Conservation (phyloP, 148 eudicot genomes). For the Vaccinium vitisidaea region DNA sequence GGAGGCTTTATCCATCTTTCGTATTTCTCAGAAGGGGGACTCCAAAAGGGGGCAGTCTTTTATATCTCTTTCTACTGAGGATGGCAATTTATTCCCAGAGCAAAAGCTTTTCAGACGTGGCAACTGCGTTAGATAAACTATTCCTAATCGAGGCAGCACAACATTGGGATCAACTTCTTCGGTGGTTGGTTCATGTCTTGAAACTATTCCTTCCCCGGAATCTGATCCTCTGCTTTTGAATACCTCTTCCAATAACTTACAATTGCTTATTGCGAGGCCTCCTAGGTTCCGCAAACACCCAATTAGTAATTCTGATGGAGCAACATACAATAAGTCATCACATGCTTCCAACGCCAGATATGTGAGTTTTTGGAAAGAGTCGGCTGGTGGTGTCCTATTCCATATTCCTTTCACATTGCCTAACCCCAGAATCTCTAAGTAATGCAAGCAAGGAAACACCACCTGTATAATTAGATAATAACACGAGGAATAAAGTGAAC, state of each 20-base stretch:
- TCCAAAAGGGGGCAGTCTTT: not conserved
- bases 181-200: not conserved
- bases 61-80: not conserved
- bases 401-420: not conserved
- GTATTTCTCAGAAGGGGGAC: not conserved
- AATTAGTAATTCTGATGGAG: not conserved
- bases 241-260: not conserved
- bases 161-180: not conserved
- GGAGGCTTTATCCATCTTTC: not conserved
- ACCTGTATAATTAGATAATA: not conserved
- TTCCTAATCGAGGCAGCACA: not conserved
- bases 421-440: accelerated
- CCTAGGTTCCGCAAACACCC: not conserved
- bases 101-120: not conserved
- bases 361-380: not conserved
- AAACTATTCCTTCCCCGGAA: not conserved
- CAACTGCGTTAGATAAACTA: not conserved
- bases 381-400: not conserved
- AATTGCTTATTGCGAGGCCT: accelerated
- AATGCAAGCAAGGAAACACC: not conserved
- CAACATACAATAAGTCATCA: not conserved
- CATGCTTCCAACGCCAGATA: accelerated
- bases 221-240: not conserved
- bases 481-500: not conserved
- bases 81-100: not conserved